Evolutionary conservation across 2,329 filamentous ascomycete genomes (phyloP).

Genomic region (Scorias spongiosa): DNA sequence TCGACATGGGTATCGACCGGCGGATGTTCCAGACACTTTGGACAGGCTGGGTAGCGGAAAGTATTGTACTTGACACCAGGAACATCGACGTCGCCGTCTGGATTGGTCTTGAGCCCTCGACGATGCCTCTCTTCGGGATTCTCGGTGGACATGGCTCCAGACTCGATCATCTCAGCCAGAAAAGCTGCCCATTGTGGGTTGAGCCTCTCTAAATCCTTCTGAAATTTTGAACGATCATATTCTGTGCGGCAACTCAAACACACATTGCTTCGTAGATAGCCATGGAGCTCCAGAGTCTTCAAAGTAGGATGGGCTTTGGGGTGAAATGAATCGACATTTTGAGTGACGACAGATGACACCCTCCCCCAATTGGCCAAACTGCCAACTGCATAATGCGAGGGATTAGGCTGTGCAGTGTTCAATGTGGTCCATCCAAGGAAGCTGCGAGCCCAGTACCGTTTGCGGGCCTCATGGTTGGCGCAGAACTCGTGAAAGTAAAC

Average conservation of each 20-base stretch:
- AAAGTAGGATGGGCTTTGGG: conserved; percentile 56
- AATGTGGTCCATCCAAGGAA: conserved; percentile 86
- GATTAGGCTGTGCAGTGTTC: conserved; percentile 63
- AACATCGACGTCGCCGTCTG: conserved; percentile 87
- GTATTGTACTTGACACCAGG: conserved; percentile 75
- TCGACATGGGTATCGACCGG: conserved; percentile 47
- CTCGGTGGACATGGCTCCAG: conserved; percentile 64
- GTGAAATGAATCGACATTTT: conserved; percentile 97
- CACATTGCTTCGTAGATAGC: conserved; percentile 66
- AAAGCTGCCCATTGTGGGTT: conserved; percentile 81
- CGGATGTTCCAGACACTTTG: conserved; percentile 55
- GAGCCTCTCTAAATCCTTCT: conserved; percentile 56
- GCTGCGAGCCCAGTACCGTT: conserved; percentile 89
- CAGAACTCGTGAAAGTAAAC: conserved; percentile 91
- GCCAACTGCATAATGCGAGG: conserved; percentile 61
- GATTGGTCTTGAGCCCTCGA: conserved; percentile 67
- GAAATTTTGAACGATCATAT: conserved; percentile 58
- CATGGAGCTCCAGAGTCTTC: conserved; percentile 74
- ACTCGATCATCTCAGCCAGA: conserved; percentile 52
- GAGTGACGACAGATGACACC: conserved; percentile 67
- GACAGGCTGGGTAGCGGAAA: conserved; percentile 84
- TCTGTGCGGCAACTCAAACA: conserved; percentile 67
- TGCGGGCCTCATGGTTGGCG: conserved; percentile 63
- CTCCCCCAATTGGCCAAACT: conserved; percentile 58
- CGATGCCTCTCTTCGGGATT: conserved; percentile 53